A percentile compares a stretch with the other conserved stretches of the same genome.
phyloP scores from a whole-genome alignment of 1,139 yeast genomes.

The Taphrina communis region DNA sequence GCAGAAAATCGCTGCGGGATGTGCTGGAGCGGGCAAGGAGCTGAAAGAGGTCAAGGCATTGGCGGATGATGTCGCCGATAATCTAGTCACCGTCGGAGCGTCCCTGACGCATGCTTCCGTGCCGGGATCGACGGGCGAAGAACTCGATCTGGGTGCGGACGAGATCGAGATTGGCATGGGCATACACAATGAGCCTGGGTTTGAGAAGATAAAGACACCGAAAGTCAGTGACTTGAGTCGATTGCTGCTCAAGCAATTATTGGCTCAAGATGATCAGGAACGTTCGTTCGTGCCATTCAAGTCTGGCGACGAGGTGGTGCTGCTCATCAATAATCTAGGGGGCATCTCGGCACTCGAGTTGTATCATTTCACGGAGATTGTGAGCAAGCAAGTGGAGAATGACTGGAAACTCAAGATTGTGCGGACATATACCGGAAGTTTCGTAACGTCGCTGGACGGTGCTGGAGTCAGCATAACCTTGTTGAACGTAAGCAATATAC shows the following conservation, averaged over 20 bases:
- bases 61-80: conserved; percentile 67
- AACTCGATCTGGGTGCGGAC: conserved; percentile 58
- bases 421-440: conserved; percentile 58
- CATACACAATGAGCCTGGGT: conserved; percentile 93
- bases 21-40: conserved; percentile 56
- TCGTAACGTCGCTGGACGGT: conserved; percentile 61
- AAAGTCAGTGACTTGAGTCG: conserved; percentile 59
- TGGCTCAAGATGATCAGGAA: conserved; percentile 51
- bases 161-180: conserved; percentile 95
- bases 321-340: conserved; percentile 61
- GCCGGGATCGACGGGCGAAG: conserved; percentile 68
- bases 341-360: conserved; percentile 60
- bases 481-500: conserved; percentile 56
- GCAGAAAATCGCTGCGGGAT: conserved; percentile 84
- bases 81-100: conserved; percentile 84
- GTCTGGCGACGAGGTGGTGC: conserved; percentile 52
- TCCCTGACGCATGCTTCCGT: conserved; percentile 88
- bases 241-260: conserved; percentile 49
- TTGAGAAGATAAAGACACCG: conserved; percentile 70
- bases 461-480: conserved; percentile 61
- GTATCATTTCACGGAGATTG: conserved; percentile 52
- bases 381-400: conserved; percentile 53
- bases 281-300: conserved; percentile 57
- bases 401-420: conserved; percentile 54
- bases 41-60: conserved; percentile 62